Conservation (phyloP, 2,329 filamentous ascomycete species). For the Botryotinia convoluta region DNA sequence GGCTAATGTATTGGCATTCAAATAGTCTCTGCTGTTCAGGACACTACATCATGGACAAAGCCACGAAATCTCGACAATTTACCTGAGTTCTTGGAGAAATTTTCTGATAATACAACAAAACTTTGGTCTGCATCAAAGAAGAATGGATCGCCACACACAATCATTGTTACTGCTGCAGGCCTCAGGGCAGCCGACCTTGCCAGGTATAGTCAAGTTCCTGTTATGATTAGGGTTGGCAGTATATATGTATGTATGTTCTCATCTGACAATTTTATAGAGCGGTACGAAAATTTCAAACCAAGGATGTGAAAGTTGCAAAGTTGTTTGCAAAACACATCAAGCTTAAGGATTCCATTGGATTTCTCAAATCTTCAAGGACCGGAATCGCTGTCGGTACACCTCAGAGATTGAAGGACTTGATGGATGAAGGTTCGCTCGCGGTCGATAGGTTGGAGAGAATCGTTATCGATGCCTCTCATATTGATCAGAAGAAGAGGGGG, state of each 20-base stretch:
- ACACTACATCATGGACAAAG: conserved; percentile 73
- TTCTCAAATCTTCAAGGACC: conserved; percentile 67
- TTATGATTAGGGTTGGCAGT: not conserved
- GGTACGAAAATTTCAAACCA: conserved; percentile 74
- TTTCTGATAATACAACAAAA: conserved; percentile 54
- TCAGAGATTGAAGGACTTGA: conserved; percentile 73
- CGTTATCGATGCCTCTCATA: conserved; percentile 85
- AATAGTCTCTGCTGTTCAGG: conserved; percentile 68
- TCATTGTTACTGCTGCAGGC: conserved; percentile 83
- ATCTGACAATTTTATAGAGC: conserved; percentile 47
- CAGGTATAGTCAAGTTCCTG: conserved; percentile 48
- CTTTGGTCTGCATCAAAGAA: conserved; percentile 63
- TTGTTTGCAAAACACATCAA: conserved; percentile 99
- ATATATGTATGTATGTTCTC: not conserved
- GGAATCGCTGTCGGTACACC: conserved; percentile 92
- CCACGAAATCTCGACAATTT: conserved; percentile 69
- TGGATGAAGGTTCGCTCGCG: conserved; percentile 75
- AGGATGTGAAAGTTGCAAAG: conserved; percentile 78
- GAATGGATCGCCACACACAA: conserved; percentile 76
- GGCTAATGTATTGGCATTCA: conserved; percentile 17
- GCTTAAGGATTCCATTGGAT: conserved; percentile 77
- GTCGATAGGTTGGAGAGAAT: conserved; percentile 71
- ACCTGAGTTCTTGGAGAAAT: conserved; percentile 72
- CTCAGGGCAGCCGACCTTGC: conserved; percentile 83
- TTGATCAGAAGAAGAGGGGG: conserved; percentile 91